A percentile compares a stretch with the other conserved stretches of the same genome.
Evolutionary conservation across 2,329 filamentous ascomycete genomes (phyloP).

Genomic region (Fusarium albidum): DNA sequence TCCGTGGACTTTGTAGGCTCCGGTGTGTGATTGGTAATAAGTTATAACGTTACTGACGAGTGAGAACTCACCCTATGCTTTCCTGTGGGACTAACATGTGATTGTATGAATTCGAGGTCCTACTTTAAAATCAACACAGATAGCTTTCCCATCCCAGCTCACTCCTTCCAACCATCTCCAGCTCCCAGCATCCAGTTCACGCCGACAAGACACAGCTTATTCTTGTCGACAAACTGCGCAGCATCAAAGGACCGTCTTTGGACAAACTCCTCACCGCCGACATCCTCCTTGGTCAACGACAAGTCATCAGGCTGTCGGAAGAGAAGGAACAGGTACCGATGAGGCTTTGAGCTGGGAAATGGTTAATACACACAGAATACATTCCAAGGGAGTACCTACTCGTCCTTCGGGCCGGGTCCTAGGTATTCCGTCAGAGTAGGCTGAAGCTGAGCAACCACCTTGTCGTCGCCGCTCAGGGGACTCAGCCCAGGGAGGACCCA

Average conservation of each 20-base stretch:
- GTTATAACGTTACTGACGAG: too few species aligned
- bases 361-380: neutral
- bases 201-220: constrained; percentile 50
- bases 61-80: too few species aligned
- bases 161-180: constrained; percentile 52
- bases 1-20: too few species aligned
- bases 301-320: constrained; percentile 51
- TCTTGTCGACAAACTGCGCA: constrained; percentile 48
- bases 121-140: too few species aligned
- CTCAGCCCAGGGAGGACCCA: constrained; percentile 57
- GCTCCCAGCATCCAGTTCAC: constrained; percentile 57
- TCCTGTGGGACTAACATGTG: too few species aligned
- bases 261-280: constrained; percentile 56
- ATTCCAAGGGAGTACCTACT: constrained; percentile 45
- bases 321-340: constrained; percentile 56
- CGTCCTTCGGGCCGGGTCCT: constrained; percentile 55
- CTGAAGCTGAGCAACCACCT: constrained; percentile 41
- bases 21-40: too few species aligned
- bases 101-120: too few species aligned
- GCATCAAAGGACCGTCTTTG: constrained; percentile 54
- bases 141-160: neutral
- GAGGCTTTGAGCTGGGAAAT: constrained; percentile 53
- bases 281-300: constrained; percentile 49
- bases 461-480: constrained; percentile 37
- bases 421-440: constrained; percentile 52